Conservation (phyloP, 78 protist species). For the Planoprotostelium fungivorum region DNA sequence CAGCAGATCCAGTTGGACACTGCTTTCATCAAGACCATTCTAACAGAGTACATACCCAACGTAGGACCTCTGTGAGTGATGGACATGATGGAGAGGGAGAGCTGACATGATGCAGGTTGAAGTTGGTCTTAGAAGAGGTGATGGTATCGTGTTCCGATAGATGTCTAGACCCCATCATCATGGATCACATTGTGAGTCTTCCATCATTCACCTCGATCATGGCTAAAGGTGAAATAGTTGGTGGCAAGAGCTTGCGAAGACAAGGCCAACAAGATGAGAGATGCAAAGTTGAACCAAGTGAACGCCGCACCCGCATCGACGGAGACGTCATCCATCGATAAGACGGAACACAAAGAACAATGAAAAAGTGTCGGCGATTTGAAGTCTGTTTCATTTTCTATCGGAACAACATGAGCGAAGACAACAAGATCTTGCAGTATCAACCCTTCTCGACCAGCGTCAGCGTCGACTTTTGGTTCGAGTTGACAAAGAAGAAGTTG, state of each 20-base stretch:
- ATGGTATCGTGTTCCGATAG: not conserved
- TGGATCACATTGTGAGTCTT: not conserved
- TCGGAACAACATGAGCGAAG: no score
- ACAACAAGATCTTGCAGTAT: no score
- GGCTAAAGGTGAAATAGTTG: no score
- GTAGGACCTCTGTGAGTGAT: not conserved
- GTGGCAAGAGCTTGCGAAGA: not conserved
- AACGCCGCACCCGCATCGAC: not conserved
- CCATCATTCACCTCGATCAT: no score
- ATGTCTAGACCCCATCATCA: not conserved
- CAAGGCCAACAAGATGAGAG: not conserved
- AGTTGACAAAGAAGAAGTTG: conserved; percentile 43
- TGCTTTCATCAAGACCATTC: not conserved
- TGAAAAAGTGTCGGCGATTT: no score
- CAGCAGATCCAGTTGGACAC: not conserved
- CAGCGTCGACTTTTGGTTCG: conserved; percentile 38
- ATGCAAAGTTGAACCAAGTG: not conserved
- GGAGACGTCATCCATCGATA: no score
- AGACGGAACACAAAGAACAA: no score
- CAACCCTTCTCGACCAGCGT: not conserved
- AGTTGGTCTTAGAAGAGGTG: not conserved
- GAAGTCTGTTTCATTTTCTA: no score
- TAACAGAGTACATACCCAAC: conserved; percentile 1
- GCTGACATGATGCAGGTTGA: not conserved
- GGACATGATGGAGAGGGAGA: not conserved